phyloP scores from a whole-genome alignment of 768 basidiomycete genomes.

The Ramaria rubella region DNA sequence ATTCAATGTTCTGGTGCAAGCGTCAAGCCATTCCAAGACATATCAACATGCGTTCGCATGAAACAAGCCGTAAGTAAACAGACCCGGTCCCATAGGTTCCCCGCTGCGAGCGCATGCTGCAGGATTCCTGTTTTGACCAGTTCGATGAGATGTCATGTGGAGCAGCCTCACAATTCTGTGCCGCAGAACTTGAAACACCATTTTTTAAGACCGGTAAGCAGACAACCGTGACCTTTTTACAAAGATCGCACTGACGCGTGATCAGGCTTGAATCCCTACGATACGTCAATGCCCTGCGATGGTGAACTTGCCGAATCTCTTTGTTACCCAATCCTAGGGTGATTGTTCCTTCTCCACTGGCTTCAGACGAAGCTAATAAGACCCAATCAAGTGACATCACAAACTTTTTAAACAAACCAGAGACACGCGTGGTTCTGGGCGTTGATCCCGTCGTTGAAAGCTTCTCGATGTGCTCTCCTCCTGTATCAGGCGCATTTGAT shows the following conservation, averaged over 20 bases:
- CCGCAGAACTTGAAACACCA: slow-evolving; percentile 38
- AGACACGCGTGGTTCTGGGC: slow-evolving; percentile 50
- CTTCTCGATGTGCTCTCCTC: slow-evolving; percentile 34
- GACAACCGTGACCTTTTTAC: slow-evolving; percentile 9
- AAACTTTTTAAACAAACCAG: slow-evolving; percentile 54
- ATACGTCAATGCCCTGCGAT: slow-evolving; percentile 35
- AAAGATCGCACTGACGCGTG: slow-evolving; percentile 26
- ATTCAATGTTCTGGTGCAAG: slow-evolving; percentile 45
- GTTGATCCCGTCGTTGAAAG: slow-evolving; percentile 45
- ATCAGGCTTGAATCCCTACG: slow-evolving; percentile 46
- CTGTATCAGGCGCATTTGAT: slow-evolving; percentile 45
- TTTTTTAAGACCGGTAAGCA: slow-evolving; percentile 31
- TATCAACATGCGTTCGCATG: slow-evolving; percentile 46
- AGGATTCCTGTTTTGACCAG: slow-evolving; percentile 51
- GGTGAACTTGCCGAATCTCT: background rate
- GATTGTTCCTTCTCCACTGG: slow-evolving; percentile 56
- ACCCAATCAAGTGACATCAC: slow-evolving; percentile 41
- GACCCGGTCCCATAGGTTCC: background rate
- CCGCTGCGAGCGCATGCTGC: background rate
- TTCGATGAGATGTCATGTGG: slow-evolving; percentile 63
- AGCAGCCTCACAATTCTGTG: slow-evolving; percentile 62
- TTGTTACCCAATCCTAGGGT: background rate
- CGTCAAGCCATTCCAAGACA: slow-evolving; percentile 36
- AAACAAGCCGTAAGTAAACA: slow-evolving; percentile 41
- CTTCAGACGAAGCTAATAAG: slow-evolving; percentile 38